Conservation (phyloP, 2,329 filamentous ascomycete species). For the Aspergillus fischeri region DNA sequence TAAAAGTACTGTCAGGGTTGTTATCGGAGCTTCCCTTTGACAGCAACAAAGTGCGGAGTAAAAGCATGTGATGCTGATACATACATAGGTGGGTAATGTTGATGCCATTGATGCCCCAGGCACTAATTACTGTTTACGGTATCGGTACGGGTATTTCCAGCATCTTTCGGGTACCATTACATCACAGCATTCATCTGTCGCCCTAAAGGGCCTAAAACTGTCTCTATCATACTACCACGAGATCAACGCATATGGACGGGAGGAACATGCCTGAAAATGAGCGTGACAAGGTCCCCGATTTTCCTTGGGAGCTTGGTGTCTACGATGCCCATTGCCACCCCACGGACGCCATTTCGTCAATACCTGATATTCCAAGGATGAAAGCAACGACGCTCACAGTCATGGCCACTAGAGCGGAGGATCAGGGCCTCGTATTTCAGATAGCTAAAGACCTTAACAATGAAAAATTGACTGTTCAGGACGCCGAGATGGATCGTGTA, state of each 20-base stretch:
- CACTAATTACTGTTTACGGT: not conserved
- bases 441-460: conserved; percentile 40
- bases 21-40: conserved; percentile 2
- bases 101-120: conserved; percentile 11
- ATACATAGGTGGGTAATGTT: not conserved
- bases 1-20: not conserved
- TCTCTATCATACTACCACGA: not conserved
- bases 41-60: conserved; percentile 15
- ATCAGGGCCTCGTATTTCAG: conserved; percentile 56
- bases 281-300: conserved; percentile 26
- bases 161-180: conserved; percentile 2
- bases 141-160: not conserved
- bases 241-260: not conserved
- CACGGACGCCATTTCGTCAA: conserved; percentile 58
- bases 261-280: conserved; percentile 1
- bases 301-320: conserved; percentile 61
- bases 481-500: conserved; percentile 40
- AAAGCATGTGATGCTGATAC: conserved; percentile 17
- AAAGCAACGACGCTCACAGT: conserved; percentile 55
- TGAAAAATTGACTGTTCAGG: conserved; percentile 24
- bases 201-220: not conserved
- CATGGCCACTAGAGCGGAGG: conserved; percentile 60
- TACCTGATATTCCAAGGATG: conserved; percentile 54
- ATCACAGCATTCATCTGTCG: not conserved
- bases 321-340: conserved; percentile 65